phyloP scores from a whole-genome alignment of 805 yeast species.

The Metschnikowia picachoensis region DNA sequence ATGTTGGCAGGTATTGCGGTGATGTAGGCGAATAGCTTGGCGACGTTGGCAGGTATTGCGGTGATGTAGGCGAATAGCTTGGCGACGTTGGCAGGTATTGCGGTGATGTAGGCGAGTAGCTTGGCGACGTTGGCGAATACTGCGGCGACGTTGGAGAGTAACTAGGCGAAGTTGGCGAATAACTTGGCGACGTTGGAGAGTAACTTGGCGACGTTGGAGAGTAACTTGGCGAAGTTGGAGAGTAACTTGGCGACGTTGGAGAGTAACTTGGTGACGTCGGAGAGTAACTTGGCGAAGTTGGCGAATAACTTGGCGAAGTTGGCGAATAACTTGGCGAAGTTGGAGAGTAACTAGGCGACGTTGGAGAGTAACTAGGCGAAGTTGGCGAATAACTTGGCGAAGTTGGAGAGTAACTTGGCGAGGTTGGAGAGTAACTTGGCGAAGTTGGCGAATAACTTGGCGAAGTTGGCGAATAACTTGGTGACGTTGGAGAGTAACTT shows the following conservation, averaged over 20 bases:
- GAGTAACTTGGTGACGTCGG: conserved; percentile 24
- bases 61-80: conserved; percentile 37
- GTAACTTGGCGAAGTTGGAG: conserved; percentile 27
- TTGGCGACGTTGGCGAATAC: conserved; percentile 24
- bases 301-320: conserved; percentile 68
- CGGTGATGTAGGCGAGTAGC: conserved; percentile 25
- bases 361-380: conserved; percentile 76
- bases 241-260: conserved; percentile 26
- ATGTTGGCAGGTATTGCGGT: conserved; percentile 38
- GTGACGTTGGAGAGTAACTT: conserved; percentile 73
- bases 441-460: conserved; percentile 65
- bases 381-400: conserved; percentile 74
- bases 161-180: conserved; percentile 26
- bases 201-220: conserved; percentile 27
- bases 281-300: conserved; percentile 38
- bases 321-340: conserved; percentile 65
- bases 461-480: conserved; percentile 73
- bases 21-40: conserved; percentile 42
- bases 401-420: conserved; percentile 77
- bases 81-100: conserved; percentile 20
- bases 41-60: conserved; percentile 56
- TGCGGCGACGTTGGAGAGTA: conserved; percentile 26
- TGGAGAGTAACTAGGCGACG: conserved; percentile 68
- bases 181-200: conserved; percentile 26
- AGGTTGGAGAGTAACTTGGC: conserved; percentile 71